phyloP scores from a whole-genome alignment of 306 rosid species.

The Casuarina cunninghamiana region DNA sequence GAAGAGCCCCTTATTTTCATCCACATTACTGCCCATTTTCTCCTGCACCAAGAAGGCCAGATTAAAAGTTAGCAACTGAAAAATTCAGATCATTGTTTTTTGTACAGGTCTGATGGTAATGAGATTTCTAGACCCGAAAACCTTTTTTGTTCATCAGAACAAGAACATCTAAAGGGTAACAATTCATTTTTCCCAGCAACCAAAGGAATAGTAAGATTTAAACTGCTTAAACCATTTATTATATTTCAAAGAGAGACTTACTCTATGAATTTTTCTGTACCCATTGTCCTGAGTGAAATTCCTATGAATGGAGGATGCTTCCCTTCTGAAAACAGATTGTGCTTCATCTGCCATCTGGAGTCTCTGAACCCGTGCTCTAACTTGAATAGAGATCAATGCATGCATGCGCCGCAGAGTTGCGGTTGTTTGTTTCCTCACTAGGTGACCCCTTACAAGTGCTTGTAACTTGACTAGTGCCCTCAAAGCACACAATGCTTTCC shows the following conservation, averaged over 20 bases:
- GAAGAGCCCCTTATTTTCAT: constrained; percentile 34
- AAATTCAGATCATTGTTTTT: not conserved
- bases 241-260: constrained; percentile 19
- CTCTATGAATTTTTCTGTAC: constrained; percentile 29
- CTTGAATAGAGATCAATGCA: constrained; percentile 86
- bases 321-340: constrained; percentile 29
- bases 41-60: constrained; percentile 42
- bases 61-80: not conserved
- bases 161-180: too few species aligned
- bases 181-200: too few species aligned
- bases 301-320: constrained; percentile 19
- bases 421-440: constrained; percentile 79
- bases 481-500: constrained; percentile 82
- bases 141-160: too few species aligned
- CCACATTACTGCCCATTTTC: constrained; percentile 31
- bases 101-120: too few species aligned
- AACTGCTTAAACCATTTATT: too few species aligned
- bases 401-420: constrained; percentile 74
- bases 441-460: constrained; percentile 88
- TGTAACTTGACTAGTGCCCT: constrained; percentile 86
- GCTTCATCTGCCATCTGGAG: constrained; percentile 59
- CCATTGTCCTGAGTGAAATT: constrained; percentile 15
- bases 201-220: too few species aligned
- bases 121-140: too few species aligned
- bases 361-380: constrained; percentile 75